phyloP scores from a whole-genome alignment of 352 stramenopile species.

The Phytophthora fragariaefolia region DNA sequence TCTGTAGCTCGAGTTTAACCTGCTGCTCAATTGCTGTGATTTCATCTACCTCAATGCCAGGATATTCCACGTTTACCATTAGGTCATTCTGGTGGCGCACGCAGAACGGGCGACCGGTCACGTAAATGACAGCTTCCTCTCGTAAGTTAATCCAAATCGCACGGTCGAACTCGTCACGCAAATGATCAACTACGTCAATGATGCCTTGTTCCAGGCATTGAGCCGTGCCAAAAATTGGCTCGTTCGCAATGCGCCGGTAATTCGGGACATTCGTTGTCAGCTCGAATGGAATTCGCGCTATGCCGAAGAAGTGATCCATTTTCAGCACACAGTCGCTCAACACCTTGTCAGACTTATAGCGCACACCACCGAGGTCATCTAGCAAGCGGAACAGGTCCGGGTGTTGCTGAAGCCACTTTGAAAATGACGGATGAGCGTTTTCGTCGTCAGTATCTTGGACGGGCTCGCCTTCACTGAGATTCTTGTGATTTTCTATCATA shows the following conservation, averaged over 20 bases:
- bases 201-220: constrained; percentile 83
- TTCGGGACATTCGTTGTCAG: constrained; percentile 83
- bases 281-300: constrained; percentile 66
- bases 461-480: constrained; percentile 10
- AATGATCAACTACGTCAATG: constrained; percentile 64
- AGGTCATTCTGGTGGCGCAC: constrained; percentile 82
- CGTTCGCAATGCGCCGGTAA: constrained; percentile 79
- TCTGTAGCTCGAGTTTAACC: constrained; percentile 87
- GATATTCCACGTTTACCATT: constrained; percentile 90
- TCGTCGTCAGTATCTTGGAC: constrained; percentile 25
- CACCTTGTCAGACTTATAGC: constrained; percentile 86
- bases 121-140: constrained; percentile 93
- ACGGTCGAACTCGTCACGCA: constrained; percentile 62
- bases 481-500: constrained; percentile 53
- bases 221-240: constrained; percentile 88
- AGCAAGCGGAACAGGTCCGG: constrained; percentile 77
- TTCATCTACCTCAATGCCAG: constrained; percentile 90
- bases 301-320: constrained; percentile 90
- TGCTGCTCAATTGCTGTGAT: constrained; percentile 85
- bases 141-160: constrained; percentile 92
- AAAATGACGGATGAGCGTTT: constrained; percentile 59
- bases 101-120: constrained; percentile 85
- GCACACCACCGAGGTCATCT: constrained; percentile 77
- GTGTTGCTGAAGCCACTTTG: constrained; percentile 83
- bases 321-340: constrained; percentile 87